Evolutionary conservation across 768 basidiomycete species (phyloP).

Genomic region (Cubamyces sp.): DNA sequence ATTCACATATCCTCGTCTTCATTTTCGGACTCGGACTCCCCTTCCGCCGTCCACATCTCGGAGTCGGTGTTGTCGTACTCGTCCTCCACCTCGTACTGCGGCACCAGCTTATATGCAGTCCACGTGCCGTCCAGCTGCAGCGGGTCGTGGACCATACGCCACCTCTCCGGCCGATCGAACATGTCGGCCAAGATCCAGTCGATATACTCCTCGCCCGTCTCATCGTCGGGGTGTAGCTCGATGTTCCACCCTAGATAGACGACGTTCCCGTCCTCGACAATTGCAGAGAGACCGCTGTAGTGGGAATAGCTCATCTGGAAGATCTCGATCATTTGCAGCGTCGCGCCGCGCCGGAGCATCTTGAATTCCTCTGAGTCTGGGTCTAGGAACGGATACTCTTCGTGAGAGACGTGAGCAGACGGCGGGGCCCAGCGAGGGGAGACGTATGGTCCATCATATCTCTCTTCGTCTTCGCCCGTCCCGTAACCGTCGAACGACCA

Average conservation of each 20-base stretch:
- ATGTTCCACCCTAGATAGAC: slow-evolving; percentile 76
- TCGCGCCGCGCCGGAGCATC: slow-evolving; percentile 63
- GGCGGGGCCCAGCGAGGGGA: slow-evolving; percentile 66
- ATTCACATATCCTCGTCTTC: slow-evolving; percentile 10
- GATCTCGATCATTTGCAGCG: slow-evolving; percentile 57
- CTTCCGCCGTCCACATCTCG: slow-evolving; percentile 40
- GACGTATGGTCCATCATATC: slow-evolving; percentile 46
- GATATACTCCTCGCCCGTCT: slow-evolving; percentile 45
- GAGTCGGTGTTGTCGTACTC: slow-evolving; percentile 45
- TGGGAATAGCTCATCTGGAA: slow-evolving; percentile 62
- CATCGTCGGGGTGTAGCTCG: slow-evolving; percentile 46
- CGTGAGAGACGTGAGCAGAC: slow-evolving; percentile 38
- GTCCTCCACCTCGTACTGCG: slow-evolving; percentile 37
- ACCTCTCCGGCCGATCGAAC: slow-evolving; percentile 47
- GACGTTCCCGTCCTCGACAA: slow-evolving; percentile 43
- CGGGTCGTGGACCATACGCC: slow-evolving; percentile 39
- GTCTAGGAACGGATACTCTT: slow-evolving; percentile 40
- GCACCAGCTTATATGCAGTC: slow-evolving; percentile 47
- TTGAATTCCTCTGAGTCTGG: slow-evolving; percentile 40
- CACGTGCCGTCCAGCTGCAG: slow-evolving; percentile 40
- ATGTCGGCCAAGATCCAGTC: slow-evolving; percentile 46
- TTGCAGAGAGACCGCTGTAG: slow-evolving; percentile 54
- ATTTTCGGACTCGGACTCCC: slow-evolving; percentile 1
- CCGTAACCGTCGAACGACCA: slow-evolving; percentile 36
- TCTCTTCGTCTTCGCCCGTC: slow-evolving; percentile 33